Evolutionary conservation across 768 basidiomycete genomes (phyloP), one percentile per base, ranked within the genome.

Genomic region (Sporobolomyces roseus): DNA sequence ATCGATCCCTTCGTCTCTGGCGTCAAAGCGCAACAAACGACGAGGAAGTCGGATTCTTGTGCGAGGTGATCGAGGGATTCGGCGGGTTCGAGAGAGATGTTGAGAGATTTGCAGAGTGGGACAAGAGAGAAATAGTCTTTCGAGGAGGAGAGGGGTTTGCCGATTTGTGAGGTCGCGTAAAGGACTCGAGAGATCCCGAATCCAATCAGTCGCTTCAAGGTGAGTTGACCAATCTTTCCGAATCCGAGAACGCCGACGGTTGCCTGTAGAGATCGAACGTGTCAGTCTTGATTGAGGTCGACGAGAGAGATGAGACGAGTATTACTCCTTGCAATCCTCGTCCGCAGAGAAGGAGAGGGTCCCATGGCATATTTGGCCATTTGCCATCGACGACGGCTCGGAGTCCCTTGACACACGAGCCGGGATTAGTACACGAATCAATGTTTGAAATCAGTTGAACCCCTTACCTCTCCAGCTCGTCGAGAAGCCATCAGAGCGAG

Each of bases 161-260:
- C 82, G 79, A 25, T 79, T 63, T 1, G 85, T 14, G 81, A 77
- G 0, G 88, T 81, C 7, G 83, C 77, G 79, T 92, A 94, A 49
- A 93, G 71, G 71, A 86, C 87, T 73, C 85, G 81, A 0, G 85
- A 88, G 75, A 91, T 82, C 30, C 88, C 91, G 77, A 97, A 97
- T 1, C 89, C 85, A 14, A 89, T 79, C 43, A 97, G 84, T 4
- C 94, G 86, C 2, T 83, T 78, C 48, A 94, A 83, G 0, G 88
- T 89, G 27, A 88, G 88, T 74, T 93, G 90, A 0, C 92, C 86
- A 74, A 98, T 98, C 60, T 65, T 67, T 49, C 94, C 94, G 74
- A 98, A 97, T 17, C 96, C 96, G 36, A 98, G 82, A 80, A 98
- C 96, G 1, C 91, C 93, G 3, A 87, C 85, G 1, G 87, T 93